These are phyloP conservation scores for Exserohilum rostratum DNA, from an alignment of 2,329 filamentous ascomycete genomes.

Conservation along the genomic window DNA sequence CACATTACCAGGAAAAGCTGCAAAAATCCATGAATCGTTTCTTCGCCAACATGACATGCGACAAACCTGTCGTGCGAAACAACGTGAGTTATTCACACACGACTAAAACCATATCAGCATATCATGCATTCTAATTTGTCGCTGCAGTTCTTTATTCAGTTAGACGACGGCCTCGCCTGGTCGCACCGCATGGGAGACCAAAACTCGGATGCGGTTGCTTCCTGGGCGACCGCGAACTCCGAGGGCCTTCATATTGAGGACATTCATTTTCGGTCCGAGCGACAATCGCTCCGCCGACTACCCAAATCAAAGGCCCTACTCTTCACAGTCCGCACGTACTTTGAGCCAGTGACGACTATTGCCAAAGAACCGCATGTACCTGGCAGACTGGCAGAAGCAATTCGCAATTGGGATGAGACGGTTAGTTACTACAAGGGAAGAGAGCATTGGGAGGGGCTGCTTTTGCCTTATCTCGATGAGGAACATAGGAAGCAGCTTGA, in stretches of 20 bases:
- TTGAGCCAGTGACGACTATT: slow-evolving; percentile 2
- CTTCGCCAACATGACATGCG: slow-evolving; percentile 4
- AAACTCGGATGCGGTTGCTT: background rate
- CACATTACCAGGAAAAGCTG: slow-evolving; percentile 1
- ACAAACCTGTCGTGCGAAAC: background rate
- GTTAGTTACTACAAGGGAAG: slow-evolving; percentile 2
- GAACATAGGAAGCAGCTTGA: slow-evolving; percentile 3
- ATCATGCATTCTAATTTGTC: too few species aligned
- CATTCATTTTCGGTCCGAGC: slow-evolving; percentile 1
- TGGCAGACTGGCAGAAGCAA: background rate
- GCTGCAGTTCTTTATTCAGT: slow-evolving; percentile 1
- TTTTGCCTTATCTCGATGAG: slow-evolving; percentile 2
- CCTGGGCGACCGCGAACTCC: slow-evolving; percentile 2
- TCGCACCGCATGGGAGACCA: slow-evolving; percentile 4
- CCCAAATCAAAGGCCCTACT: slow-evolving; percentile 1
- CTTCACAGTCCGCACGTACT: slow-evolving; percentile 1
- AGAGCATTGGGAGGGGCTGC: background rate
- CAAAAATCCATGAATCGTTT: slow-evolving; percentile 6
- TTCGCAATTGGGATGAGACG: background rate
- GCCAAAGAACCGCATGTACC: slow-evolving; percentile 6
- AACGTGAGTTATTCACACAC: background rate
- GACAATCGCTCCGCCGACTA: slow-evolving; percentile 1
- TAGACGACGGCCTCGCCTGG: slow-evolving; percentile 4
- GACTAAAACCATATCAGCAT: background rate
- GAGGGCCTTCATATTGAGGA: slow-evolving; percentile 2